A percentile compares a stretch with the other conserved stretches of the same genome.
Conservation (phyloP, 306 rosid genomes). For the Medicago lupulina region DNA sequence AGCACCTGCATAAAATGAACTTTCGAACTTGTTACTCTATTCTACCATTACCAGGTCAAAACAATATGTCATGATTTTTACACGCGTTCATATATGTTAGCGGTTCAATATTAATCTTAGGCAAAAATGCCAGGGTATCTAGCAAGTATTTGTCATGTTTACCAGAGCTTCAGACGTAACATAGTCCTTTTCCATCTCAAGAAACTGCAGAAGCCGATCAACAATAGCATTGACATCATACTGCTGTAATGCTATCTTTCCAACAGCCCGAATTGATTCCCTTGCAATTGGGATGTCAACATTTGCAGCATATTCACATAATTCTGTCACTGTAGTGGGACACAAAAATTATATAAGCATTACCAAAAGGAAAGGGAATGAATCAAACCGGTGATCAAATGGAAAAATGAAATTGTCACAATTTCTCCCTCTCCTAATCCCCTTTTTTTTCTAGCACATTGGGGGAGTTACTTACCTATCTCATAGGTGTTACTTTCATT, state of each 20-base stretch:
- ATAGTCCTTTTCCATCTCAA: constrained; percentile 99
- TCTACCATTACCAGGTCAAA: constrained; percentile 29
- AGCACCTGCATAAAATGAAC: constrained; percentile 73
- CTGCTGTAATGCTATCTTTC: constrained; percentile 98
- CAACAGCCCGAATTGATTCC: constrained; percentile 99
- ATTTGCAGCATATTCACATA: constrained; percentile 99
- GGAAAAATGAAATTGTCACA: constrained; percentile 26
- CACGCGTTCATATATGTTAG: constrained; percentile 32
- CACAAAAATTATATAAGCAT: constrained; percentile 45
- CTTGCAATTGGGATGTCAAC: constrained; percentile 99
- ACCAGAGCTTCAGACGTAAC: constrained; percentile 99
- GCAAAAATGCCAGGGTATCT: constrained; percentile 32
- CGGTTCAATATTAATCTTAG: constrained; percentile 10
- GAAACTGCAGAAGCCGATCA: constrained; percentile 97
- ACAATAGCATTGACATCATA: constrained; percentile 99
- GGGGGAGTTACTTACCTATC: constrained; percentile 66
- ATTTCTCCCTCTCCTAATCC: not conserved
- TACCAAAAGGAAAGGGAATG: constrained; percentile 24
- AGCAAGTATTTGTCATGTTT: constrained; percentile 44
- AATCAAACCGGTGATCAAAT: constrained; percentile 28
- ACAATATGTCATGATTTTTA: constrained; percentile 15
- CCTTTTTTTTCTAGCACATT: constrained; percentile 22
- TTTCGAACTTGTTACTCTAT: constrained; percentile 40
- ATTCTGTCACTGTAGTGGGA: constrained; percentile 83
- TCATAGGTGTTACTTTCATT: constrained; percentile 98